These are phyloP conservation scores for Suhomyces guaymorum DNA, from an alignment of 1,139 yeast species.

Conservation along the genomic window DNA sequence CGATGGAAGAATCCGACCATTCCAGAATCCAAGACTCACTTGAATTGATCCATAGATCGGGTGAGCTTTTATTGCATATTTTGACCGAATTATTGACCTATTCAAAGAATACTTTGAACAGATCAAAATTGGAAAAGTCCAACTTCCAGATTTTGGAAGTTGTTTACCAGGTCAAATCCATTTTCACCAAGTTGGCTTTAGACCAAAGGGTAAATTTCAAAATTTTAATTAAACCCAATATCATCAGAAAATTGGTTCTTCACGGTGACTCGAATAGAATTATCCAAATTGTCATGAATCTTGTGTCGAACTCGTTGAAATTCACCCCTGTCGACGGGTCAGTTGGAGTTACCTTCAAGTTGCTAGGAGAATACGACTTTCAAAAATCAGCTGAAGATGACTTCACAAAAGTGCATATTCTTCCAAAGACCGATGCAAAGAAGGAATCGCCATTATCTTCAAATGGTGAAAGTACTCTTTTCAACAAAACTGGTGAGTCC, in stretches of 20 bases:
- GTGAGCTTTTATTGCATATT: slow-evolving; percentile 82
- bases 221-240: slow-evolving; percentile 59
- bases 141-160: slow-evolving; percentile 75
- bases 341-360: slow-evolving; percentile 64
- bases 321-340: slow-evolving; percentile 87
- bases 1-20: slow-evolving; percentile 78
- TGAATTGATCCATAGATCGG: slow-evolving; percentile 80
- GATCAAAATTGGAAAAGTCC: slow-evolving; percentile 79
- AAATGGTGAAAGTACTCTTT: slow-evolving; percentile 7
- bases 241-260: slow-evolving; percentile 60
- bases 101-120: slow-evolving; percentile 83
- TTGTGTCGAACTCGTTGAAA: slow-evolving; percentile 83
- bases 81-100: slow-evolving; percentile 86
- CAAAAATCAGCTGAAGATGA: slow-evolving; percentile 33
- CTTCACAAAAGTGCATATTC: slow-evolving; percentile 33
- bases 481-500: slow-evolving; percentile 5
- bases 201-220: slow-evolving; percentile 71
- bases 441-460: slow-evolving; percentile 11
- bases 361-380: slow-evolving; percentile 74
- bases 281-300: slow-evolving; percentile 82
- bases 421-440: slow-evolving; percentile 5
- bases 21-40: slow-evolving; percentile 63
- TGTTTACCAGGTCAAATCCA: slow-evolving; percentile 81
- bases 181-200: slow-evolving; percentile 80
- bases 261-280: slow-evolving; percentile 87